A percentile compares a stretch with the other conserved stretches of the same genome.
Evolutionary conservation across 1,284 basidiomycete species (phyloP).

Genomic region (Leucoagaricus sp.): DNA sequence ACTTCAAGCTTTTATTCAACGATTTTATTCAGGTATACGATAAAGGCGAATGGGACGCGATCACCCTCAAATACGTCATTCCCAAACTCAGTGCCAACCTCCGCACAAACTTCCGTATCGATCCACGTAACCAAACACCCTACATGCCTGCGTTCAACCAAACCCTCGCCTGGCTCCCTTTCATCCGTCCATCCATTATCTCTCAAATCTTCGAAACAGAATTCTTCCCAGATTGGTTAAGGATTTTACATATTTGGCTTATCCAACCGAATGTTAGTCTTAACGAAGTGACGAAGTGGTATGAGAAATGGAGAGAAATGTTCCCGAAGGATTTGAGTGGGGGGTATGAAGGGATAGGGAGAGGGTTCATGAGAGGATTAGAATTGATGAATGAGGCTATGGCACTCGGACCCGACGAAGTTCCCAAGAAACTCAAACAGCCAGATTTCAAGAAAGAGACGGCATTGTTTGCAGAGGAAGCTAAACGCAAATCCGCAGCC

Average conservation of each 20-base stretch:
- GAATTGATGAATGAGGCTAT: constrained; percentile 94
- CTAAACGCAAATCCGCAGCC: constrained; percentile 24
- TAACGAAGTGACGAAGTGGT: constrained; percentile 94
- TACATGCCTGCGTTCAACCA: constrained; percentile 79
- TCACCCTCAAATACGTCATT: constrained; percentile 88
- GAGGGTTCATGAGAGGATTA: constrained; percentile 84
- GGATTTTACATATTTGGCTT: constrained; percentile 91
- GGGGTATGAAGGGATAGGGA: constrained; percentile 62
- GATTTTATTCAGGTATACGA: constrained; percentile 61
- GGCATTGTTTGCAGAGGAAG: constrained; percentile 28
- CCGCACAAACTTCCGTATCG: constrained; percentile 83
- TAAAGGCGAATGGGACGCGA: constrained; percentile 84
- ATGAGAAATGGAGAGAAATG: constrained; percentile 81
- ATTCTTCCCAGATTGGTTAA: constrained; percentile 97
- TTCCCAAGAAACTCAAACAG: constrained; percentile 61
- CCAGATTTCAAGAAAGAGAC: constrained; percentile 58
- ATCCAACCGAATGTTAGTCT: constrained; percentile 80
- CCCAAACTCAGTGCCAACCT: constrained; percentile 84
- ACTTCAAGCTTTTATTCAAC: background rate
- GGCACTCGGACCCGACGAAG: constrained; percentile 76
- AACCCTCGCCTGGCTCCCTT: constrained; percentile 75
- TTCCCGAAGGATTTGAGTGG: constrained; percentile 71
- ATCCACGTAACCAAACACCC: constrained; percentile 77
- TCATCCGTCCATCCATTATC: constrained; percentile 78
- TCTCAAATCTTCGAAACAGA: constrained; percentile 83